A percentile compares a stretch with the other conserved stretches of the same genome.
Conservation (phyloP, 2,329 filamentous ascomycete species). For the Hypoxylon sp. region DNA sequence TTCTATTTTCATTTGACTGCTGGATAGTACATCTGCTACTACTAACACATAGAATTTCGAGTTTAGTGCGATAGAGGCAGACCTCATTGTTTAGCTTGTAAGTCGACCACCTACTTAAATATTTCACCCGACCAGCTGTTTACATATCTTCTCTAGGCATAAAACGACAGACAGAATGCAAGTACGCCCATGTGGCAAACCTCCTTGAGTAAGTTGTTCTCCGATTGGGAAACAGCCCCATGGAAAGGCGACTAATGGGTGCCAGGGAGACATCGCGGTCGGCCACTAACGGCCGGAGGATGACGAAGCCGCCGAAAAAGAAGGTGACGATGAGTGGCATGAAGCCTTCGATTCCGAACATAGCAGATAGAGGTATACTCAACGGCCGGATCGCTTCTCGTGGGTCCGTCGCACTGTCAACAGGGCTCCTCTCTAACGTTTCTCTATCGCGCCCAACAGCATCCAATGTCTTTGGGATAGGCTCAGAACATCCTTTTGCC, state of each 20-base stretch:
- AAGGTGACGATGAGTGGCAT: conserved; percentile 58
- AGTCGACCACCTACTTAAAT: conserved; percentile 50
- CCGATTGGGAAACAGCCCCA: background rate
- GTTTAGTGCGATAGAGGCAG: conserved; percentile 80
- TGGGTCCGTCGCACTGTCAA: conserved; percentile 69
- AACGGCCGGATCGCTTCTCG: conserved; percentile 63
- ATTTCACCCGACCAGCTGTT: conserved; percentile 26
- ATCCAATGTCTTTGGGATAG: conserved; percentile 85
- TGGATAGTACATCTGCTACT: conserved; percentile 18
- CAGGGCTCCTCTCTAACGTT: conserved; percentile 77
- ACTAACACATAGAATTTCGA: conserved; percentile 36
- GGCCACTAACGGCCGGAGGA: conserved; percentile 85
- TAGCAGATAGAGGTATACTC: conserved; percentile 68
- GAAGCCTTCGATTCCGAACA: conserved; percentile 65
- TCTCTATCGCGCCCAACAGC: conserved; percentile 79
- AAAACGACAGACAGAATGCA: conserved; percentile 82
- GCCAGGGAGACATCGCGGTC: conserved; percentile 70
- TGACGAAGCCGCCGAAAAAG: conserved; percentile 87
- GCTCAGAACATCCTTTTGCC: conserved; percentile 82
- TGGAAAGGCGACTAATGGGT: conserved; percentile 32
- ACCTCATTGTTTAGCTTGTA: conserved; percentile 77
- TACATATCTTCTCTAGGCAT: conserved; percentile 68
- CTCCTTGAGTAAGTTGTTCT: conserved; percentile 74
- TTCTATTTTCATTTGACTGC: conserved; percentile 24
- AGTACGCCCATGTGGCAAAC: conserved; percentile 82